Evolutionary conservation across 768 basidiomycete genomes (phyloP), one percentile per base, ranked within the genome.

Genomic region (Chiua virens): DNA sequence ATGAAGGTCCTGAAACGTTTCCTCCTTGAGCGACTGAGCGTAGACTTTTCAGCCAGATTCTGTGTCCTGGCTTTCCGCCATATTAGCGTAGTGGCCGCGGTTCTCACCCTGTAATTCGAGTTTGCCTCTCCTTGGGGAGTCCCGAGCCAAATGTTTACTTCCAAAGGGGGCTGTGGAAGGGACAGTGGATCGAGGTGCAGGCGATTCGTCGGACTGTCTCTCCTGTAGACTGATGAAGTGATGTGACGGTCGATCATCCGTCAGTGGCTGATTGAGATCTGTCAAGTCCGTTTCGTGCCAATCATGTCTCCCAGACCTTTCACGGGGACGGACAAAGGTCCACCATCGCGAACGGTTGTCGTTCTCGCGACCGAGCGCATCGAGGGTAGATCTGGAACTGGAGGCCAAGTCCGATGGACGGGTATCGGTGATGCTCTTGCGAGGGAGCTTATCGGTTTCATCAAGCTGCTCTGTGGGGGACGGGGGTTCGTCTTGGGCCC

Each of bases 401-500:
- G 84, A 85, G 25, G 73, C 76, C 51, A 73, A 70, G 62, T 83
- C 85, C 32, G 78, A 79, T 15, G 77, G 74, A 14, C 75, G 76
- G 35, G 73, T 63, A 30, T 77, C 74, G 48, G 70, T 59, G 34
- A 63, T 59, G 39, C 65, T 70, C 50, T 63, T 58, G 20, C 64
- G 57, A 42, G 55, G 56, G 67, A 64, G 61, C 53, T 59, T 60
- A 32, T 56, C 62, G 6, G 61, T 57, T 27, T 74, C 75, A 42
- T 82, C 77, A 38, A 63, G 63, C 28, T 66, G 59, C 39, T 77
- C 77, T 4, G 72, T 79, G 1, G 88, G 87, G 0, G 88, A 89
- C 5, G 87, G 87, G 5, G 88, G 88, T 62, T 92, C 90, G 64
- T 92, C 86, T 58, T 80, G 76, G 5, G 89, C 90, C 89, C 89